These are phyloP conservation scores for Amaranthus hypochondriacus DNA, from an alignment of 148 eudicot genomes.

Conservation along the genomic window DNA sequence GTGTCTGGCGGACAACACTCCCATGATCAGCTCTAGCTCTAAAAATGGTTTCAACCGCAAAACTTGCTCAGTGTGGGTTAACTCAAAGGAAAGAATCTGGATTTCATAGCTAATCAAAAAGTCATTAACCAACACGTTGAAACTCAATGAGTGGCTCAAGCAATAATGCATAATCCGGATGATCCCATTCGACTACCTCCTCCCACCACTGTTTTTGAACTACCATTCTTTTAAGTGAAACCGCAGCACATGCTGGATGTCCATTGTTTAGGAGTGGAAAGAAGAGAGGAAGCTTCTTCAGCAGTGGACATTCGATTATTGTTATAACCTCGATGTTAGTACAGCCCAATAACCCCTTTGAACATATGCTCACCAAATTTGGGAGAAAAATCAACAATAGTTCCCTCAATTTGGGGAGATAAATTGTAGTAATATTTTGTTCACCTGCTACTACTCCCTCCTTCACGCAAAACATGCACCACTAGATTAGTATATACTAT, in stretches of 20 bases:
- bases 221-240: not conserved
- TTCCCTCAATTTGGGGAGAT: conserved; percentile 5
- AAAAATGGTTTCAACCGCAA: too few relatives aligned
- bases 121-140: too few relatives aligned
- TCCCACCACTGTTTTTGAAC: conserved; percentile 21
- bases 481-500: too few relatives aligned
- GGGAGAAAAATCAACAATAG: conserved; percentile 1
- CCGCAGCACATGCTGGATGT: not conserved
- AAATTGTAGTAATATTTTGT: not conserved
- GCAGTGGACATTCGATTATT: not conserved
- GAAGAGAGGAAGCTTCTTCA: conserved; percentile 14
- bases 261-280: conserved; percentile 4
- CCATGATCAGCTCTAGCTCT: too few relatives aligned
- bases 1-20: too few relatives aligned
- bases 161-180: not conserved
- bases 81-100: too few relatives aligned
- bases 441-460: not conserved
- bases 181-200: conserved; percentile 8
- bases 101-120: too few relatives aligned
- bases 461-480: too few relatives aligned
- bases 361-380: not conserved
- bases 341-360: not conserved
- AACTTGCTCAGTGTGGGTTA: too few relatives aligned
- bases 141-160: conserved; percentile 3
- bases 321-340: conserved; percentile 5